These are phyloP conservation scores for Aspergillus sclerotioniger DNA, from an alignment of 495 filamentous ascomycete genomes.

Conservation along the genomic window DNA sequence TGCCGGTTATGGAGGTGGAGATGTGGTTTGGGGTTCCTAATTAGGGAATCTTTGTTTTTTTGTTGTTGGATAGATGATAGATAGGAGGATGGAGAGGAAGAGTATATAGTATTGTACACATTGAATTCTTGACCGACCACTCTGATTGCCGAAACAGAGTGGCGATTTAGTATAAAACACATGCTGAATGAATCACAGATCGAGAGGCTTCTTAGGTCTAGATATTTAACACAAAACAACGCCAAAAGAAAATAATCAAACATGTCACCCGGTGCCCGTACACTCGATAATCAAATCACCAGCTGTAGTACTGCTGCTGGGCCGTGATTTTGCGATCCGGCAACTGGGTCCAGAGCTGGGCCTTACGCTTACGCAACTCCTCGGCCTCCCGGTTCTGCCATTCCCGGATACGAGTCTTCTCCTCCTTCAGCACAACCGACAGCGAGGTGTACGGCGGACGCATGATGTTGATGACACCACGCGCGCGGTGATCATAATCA, in stretches of 20 bases:
- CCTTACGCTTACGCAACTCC: constrained; percentile 61
- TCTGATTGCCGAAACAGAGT: neutral
- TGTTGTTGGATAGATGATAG: neutral
- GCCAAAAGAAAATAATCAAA: constrained; percentile 15
- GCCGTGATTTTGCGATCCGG: constrained; percentile 61
- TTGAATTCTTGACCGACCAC: neutral
- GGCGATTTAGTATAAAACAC: constrained; percentile 9
- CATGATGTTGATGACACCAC: constrained; percentile 61
- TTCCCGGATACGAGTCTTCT: constrained; percentile 78
- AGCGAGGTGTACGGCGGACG: constrained; percentile 70
- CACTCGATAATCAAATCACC: constrained; percentile 57
- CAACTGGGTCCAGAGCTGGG: constrained; percentile 79
- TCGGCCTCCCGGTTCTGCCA: constrained; percentile 73
- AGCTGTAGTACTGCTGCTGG: constrained; percentile 85
- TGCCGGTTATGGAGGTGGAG: constrained; percentile 34
- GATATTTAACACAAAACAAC: constrained; percentile 19
- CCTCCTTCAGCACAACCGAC: constrained; percentile 86
- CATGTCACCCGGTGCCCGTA: too few relatives aligned
- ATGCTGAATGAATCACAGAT: constrained; percentile 19
- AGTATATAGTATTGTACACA: constrained; percentile 25
- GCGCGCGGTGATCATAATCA: constrained; percentile 62
- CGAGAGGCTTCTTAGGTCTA: constrained; percentile 20
- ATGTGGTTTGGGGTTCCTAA: constrained; percentile 26
- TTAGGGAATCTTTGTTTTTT: too few relatives aligned
- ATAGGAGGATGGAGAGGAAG: neutral